Conservation (phyloP, 2,329 filamentous ascomycete genomes). For the Ophiostoma perfectum region DNA sequence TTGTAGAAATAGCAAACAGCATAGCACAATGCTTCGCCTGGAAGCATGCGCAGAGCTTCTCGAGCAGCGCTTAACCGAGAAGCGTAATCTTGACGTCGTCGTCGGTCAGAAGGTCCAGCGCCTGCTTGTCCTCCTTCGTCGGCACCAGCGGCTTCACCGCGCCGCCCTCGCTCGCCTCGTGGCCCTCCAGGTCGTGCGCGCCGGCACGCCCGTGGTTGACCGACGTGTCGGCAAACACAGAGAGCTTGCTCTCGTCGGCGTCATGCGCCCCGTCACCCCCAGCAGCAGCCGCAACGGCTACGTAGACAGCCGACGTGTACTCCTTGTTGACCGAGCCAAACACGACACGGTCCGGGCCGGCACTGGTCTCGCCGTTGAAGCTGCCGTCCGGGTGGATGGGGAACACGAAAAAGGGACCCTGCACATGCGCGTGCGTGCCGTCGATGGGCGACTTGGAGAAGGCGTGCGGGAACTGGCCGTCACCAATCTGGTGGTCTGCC, state of each 20-base stretch:
- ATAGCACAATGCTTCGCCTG: not conserved
- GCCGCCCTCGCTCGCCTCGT: not conserved
- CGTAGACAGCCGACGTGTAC: constrained; percentile 24
- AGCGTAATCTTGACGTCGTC: constrained; percentile 12
- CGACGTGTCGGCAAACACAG: constrained; percentile 19
- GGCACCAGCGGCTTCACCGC: constrained; percentile 13
- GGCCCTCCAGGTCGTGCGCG: constrained; percentile 6
- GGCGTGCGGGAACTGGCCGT: constrained; percentile 21
- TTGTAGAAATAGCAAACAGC: too few relatives aligned
- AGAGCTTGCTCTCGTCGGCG: not conserved
- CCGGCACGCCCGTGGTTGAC: constrained; percentile 15
- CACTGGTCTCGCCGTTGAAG: constrained; percentile 19
- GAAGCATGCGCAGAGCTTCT: not conserved
- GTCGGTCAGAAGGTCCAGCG: constrained; percentile 1
- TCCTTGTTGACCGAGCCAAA: constrained; percentile 26
- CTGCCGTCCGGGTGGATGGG: constrained; percentile 21
- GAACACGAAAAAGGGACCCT: constrained; percentile 24
- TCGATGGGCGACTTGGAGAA: constrained; percentile 18
- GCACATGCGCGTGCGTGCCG: constrained; percentile 19
- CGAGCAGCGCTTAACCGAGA: not conserved
- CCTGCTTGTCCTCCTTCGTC: constrained; percentile 6
- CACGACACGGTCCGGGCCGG: constrained; percentile 24
- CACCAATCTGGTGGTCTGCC: constrained; percentile 23
- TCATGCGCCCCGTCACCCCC: not conserved
- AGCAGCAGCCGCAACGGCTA: constrained; percentile 17